Percentiles rank a stretch among this genome's conserved stretches.
Evolutionary conservation across 108 stramenopile genomes (phyloP).

Genomic region (Skeletonema menzelii): DNA sequence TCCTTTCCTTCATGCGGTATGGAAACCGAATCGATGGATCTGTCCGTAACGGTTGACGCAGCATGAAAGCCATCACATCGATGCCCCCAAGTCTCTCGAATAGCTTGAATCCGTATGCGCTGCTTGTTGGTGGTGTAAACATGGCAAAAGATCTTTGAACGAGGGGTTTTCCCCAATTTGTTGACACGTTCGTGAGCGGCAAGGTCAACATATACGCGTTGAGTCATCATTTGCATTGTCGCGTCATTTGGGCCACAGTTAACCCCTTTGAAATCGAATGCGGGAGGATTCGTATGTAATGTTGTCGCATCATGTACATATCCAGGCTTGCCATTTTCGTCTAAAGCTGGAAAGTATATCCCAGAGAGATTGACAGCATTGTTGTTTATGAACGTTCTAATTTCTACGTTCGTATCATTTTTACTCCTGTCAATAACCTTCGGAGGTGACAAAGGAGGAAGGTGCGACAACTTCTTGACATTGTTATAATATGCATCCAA

Average conservation of each 20-base stretch:
- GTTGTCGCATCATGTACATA: constrained; percentile 4
- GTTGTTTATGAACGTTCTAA: not conserved
- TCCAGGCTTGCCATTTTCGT: constrained; percentile 9
- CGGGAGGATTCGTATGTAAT: not conserved
- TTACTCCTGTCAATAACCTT: not conserved
- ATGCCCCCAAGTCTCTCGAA: constrained; percentile 53
- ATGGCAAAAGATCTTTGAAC: not conserved
- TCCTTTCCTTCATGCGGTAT: constrained; percentile 72
- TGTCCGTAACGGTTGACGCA: constrained; percentile 56
- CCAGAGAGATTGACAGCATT: not conserved
- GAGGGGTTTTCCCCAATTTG: not conserved
- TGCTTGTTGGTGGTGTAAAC: not conserved
- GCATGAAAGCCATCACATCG: constrained; percentile 89
- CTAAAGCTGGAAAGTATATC: constrained; percentile 8
- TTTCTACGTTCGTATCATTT: not conserved
- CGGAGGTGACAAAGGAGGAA: no score
- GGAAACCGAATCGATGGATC: constrained; percentile 48
- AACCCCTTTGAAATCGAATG: not conserved
- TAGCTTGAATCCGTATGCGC: not conserved
- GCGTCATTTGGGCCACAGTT: not conserved
- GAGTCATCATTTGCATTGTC: not conserved
- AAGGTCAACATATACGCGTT: not conserved
- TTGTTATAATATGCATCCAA: no score
- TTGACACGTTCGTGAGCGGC: not conserved
- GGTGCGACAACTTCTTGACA: no score